A percentile compares a stretch with the other conserved stretches of the same genome.
These are phyloP conservation scores for Chimonanthus salicifolius DNA, from an alignment of 164 flowering plant genomes.

Conservation along the genomic window DNA sequence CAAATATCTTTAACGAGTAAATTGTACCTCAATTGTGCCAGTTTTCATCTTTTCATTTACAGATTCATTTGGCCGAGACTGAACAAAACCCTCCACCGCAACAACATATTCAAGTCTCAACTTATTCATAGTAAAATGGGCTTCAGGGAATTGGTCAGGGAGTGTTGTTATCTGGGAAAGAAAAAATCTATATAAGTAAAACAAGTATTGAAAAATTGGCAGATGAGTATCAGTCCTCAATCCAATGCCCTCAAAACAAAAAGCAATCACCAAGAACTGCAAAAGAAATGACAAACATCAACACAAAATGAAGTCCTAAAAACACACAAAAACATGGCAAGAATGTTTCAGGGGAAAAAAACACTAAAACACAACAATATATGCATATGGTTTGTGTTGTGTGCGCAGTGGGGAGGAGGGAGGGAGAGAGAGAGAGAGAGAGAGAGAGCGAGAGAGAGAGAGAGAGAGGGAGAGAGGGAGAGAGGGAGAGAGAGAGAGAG, in stretches of 20 bases:
- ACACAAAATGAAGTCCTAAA: not conserved
- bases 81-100: constrained; percentile 75
- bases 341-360: not conserved
- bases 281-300: not conserved
- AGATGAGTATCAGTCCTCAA: not conserved
- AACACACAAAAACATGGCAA: not conserved
- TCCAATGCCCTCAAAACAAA: not conserved
- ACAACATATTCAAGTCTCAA: constrained; percentile 84
- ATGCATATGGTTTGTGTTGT: too few relatives aligned
- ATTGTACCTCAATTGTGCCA: constrained; percentile 71
- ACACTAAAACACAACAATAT: too few relatives aligned
- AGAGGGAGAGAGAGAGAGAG: too few relatives aligned
- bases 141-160: constrained; percentile 74
- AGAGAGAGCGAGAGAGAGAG: too few relatives aligned
- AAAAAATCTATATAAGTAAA: not conserved
- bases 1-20: too few relatives aligned
- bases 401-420: too few relatives aligned
- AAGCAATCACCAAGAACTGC: not conserved
- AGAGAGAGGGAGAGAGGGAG: too few relatives aligned
- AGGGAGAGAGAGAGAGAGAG: too few relatives aligned
- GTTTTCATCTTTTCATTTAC: constrained; percentile 81
- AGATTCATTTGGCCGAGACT: constrained; percentile 69
- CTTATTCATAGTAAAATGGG: constrained; percentile 59
- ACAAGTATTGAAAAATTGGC: not conserved
- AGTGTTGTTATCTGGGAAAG: constrained; percentile 61